Percentiles rank a stretch among this genome's conserved stretches.
Conservation (phyloP, 305 asterid species). For the Solanum hybrid region DNA sequence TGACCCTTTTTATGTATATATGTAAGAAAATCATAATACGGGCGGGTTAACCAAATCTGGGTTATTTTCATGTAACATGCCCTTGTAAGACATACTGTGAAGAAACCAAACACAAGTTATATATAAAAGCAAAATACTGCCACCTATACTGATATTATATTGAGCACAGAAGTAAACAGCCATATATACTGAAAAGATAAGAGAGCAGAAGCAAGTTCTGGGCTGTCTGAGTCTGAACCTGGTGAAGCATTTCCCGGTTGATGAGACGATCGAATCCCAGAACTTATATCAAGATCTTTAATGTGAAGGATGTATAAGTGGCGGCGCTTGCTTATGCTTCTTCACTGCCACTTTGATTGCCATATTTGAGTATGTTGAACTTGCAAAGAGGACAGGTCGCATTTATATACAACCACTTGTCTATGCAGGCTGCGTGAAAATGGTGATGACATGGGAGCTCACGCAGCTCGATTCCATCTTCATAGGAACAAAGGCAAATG, state of each 20-base stretch:
- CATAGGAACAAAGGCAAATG: slow-evolving; percentile 74
- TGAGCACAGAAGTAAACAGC: background rate
- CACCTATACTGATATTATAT: background rate
- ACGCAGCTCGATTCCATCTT: slow-evolving; percentile 82
- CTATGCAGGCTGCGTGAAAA: slow-evolving; percentile 77
- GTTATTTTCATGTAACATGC: background rate
- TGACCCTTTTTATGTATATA: background rate
- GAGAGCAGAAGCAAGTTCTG: background rate
- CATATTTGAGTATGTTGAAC: slow-evolving; percentile 67
- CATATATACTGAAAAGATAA: background rate
- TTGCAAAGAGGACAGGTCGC: slow-evolving; percentile 96
- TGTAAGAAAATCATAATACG: background rate
- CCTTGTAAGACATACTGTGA: background rate
- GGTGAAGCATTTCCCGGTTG: background rate
- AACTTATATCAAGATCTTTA: background rate
- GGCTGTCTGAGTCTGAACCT: background rate
- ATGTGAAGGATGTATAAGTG: background rate
- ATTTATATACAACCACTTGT: slow-evolving; percentile 83
- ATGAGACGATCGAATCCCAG: background rate
- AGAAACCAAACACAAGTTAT: background rate
- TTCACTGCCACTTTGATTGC: slow-evolving; percentile 52
- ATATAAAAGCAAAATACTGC: background rate
- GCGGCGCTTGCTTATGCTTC: slow-evolving; percentile 32
- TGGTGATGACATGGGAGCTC: slow-evolving; percentile 92
- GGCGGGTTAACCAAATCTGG: background rate